Percentiles rank a stretch among this genome's conserved stretches.
Evolutionary conservation across 2,329 filamentous ascomycete genomes (phyloP).

Genomic region (Paecilomyces fulvus): DNA sequence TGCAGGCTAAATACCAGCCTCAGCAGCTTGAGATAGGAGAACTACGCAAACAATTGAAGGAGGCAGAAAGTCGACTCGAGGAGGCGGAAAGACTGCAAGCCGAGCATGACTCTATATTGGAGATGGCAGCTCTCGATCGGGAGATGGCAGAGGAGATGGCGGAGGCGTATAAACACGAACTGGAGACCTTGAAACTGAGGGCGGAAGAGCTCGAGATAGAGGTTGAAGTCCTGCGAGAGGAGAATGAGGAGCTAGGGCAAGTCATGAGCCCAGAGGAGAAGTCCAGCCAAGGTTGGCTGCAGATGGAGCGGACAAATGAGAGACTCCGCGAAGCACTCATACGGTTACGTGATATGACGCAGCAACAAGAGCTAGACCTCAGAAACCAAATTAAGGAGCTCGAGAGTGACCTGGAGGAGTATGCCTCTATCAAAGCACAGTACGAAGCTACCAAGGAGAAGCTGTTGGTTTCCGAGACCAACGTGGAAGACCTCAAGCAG

Average conservation of each 20-base stretch:
- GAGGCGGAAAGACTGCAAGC: slow-evolving; percentile 65
- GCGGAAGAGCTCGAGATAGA: slow-evolving; percentile 81
- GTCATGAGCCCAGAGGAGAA: slow-evolving; percentile 85
- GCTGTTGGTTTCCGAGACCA: slow-evolving; percentile 61
- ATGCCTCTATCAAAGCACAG: slow-evolving; percentile 58
- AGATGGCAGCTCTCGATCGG: slow-evolving; percentile 79
- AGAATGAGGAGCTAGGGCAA: slow-evolving; percentile 74
- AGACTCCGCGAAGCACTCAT: slow-evolving; percentile 77
- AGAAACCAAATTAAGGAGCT: slow-evolving; percentile 64
- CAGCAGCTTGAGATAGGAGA: slow-evolving; percentile 73
- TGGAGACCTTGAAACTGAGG: slow-evolving; percentile 66
- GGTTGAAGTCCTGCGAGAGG: slow-evolving; percentile 74
- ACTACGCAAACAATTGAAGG: slow-evolving; percentile 67
- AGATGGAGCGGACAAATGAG: slow-evolving; percentile 86
- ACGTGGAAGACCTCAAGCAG: slow-evolving; percentile 76
- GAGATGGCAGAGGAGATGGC: slow-evolving; percentile 95
- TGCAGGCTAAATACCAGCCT: slow-evolving; percentile 80
- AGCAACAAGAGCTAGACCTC: slow-evolving; percentile 74
- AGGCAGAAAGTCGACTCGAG: slow-evolving; percentile 61
- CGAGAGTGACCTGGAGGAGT: slow-evolving; percentile 65
- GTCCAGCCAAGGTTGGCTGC: slow-evolving; percentile 77
- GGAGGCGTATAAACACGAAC: slow-evolving; percentile 70
- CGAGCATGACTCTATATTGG: slow-evolving; percentile 75
- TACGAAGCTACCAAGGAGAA: slow-evolving; percentile 64
- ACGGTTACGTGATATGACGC: slow-evolving; percentile 74